Base-by-base conservation (phyloP, 805 yeast species). In the Candida chauliodis region DNA sequence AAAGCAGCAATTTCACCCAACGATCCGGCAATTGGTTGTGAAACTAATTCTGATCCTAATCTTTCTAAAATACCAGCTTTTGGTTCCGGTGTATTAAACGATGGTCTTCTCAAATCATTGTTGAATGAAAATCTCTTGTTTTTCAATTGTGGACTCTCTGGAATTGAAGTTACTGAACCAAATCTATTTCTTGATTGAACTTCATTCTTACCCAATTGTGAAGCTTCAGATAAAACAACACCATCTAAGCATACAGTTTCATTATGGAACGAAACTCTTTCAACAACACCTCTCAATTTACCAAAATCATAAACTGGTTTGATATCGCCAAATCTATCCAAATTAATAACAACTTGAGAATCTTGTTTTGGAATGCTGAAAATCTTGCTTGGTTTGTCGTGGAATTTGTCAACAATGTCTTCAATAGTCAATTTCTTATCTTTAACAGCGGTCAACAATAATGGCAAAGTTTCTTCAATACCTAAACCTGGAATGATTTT, bases 181-280 rank as follows among this genome's bases (percentile, higher is more conserved):
- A 69, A 66, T 59, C 74, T 61, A 55, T 66, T 71, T 48, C 68
- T 59, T 37, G 73, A 61, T 29, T 71, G 65, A 42, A 69, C 64
- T 37, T 78, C 79, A 38, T 68, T 57, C 49, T 71, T 71, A 47
- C 96, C 96, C 28, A 71, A 58, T 28, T 35, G 26, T 19, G 85
- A 84, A 45, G 71, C 73, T 9, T 61, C 51, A 34, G 77, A 75
- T 49, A 84, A 71, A 36, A 88, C 61, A 40, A 76, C 77, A 49
- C 95, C 96, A 58, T 91, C 96, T 49, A 89, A 73, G 48, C 88
- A 84, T 37, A 83, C 85, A 38, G 95, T 84, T 58, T 82, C 81
- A 41, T 79, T 83, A 45, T 81, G 78, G 59, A 85, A 69, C 49
- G 81, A 75, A 36, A 91, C 97, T 62, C 97, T 79, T 63, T 89